Evolutionary conservation across 768 basidiomycete genomes (phyloP).

Genomic region (Chiua virens): DNA sequence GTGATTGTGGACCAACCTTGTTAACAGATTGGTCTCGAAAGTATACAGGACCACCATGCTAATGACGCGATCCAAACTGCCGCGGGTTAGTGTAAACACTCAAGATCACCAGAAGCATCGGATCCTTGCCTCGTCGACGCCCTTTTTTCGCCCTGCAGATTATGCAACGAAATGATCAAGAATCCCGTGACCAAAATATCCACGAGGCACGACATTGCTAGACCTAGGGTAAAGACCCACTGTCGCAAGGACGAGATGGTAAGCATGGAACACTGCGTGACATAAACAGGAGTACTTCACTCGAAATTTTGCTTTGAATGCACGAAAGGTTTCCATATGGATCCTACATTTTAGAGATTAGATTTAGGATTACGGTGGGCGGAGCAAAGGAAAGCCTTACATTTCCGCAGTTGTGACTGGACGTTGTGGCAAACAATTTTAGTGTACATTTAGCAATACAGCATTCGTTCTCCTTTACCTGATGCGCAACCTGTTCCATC

Average conservation of each 20-base stretch:
- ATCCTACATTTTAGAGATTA: slow-evolving; percentile 17
- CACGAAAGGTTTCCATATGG: slow-evolving; percentile 21
- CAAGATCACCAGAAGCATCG: background rate
- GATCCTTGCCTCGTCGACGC: slow-evolving; percentile 36
- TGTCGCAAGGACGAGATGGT: slow-evolving; percentile 17
- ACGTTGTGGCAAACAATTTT: slow-evolving; percentile 10
- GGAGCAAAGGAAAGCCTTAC: slow-evolving; percentile 12
- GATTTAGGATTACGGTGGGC: background rate
- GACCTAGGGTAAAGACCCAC: slow-evolving; percentile 53
- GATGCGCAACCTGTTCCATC: slow-evolving; percentile 35
- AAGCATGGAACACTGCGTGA: background rate
- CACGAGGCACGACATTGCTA: slow-evolving; percentile 47
- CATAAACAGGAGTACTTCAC: slow-evolving; percentile 1
- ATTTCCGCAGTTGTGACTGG: slow-evolving; percentile 32
- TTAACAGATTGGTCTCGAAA: slow-evolving; percentile 52
- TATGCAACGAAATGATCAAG: slow-evolving; percentile 43
- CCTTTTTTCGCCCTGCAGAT: slow-evolving; percentile 40
- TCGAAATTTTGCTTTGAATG: slow-evolving; percentile 25
- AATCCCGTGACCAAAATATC: slow-evolving; percentile 50
- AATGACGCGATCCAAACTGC: slow-evolving; percentile 48
- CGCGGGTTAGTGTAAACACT: background rate
- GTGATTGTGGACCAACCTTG: slow-evolving; percentile 37
- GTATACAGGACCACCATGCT: slow-evolving; percentile 50
- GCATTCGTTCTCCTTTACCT: slow-evolving; percentile 16
- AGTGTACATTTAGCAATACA: slow-evolving; percentile 9